A percentile compares a stretch with the other conserved stretches of the same genome.
These are phyloP conservation scores for Hypoxylon intermedium DNA, from an alignment of 495 filamentous ascomycete species.

Conservation along the genomic window DNA sequence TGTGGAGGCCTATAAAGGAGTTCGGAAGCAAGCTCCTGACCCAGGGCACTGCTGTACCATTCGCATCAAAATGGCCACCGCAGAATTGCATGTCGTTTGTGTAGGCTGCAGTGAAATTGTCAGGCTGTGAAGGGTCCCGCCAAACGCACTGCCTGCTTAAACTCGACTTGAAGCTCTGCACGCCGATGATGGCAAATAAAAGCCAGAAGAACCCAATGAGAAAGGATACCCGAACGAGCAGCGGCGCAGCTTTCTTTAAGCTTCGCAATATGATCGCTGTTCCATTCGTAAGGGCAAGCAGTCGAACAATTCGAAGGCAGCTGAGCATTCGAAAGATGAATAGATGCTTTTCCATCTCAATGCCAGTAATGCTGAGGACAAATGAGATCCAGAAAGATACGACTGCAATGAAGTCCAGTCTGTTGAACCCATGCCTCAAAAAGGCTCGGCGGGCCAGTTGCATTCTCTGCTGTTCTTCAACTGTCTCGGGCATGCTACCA, in stretches of 20 bases:
- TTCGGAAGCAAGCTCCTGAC: constrained; percentile 47
- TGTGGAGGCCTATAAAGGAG: constrained; percentile 46
- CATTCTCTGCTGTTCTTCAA: constrained; percentile 80
- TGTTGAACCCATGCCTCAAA: constrained; percentile 92
- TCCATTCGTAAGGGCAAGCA: constrained; percentile 88
- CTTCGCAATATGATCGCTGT: constrained; percentile 93
- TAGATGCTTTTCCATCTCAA: constrained; percentile 72
- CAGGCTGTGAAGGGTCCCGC: constrained; percentile 66
- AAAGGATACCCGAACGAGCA: constrained; percentile 94
- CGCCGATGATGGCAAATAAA: constrained; percentile 93
- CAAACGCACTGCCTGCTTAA: constrained; percentile 87
- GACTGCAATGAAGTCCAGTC: constrained; percentile 95
- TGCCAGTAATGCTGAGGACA: constrained; percentile 67
- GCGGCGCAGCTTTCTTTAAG: constrained; percentile 91
- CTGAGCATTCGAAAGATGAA: constrained; percentile 97
- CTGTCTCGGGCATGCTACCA: constrained; percentile 62
- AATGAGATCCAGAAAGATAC: constrained; percentile 95
- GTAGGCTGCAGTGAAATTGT: constrained; percentile 52
- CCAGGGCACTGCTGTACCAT: constrained; percentile 69
- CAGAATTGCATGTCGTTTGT: constrained; percentile 76
- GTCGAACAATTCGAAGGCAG: constrained; percentile 86
- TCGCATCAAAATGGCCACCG: constrained; percentile 74
- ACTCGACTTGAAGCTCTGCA: constrained; percentile 98
- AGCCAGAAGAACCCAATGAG: constrained; percentile 99
- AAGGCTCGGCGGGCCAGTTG: constrained; percentile 91